Conservation (phyloP, 2,329 filamentous ascomycete genomes). For the Microcyclosporella mali region DNA sequence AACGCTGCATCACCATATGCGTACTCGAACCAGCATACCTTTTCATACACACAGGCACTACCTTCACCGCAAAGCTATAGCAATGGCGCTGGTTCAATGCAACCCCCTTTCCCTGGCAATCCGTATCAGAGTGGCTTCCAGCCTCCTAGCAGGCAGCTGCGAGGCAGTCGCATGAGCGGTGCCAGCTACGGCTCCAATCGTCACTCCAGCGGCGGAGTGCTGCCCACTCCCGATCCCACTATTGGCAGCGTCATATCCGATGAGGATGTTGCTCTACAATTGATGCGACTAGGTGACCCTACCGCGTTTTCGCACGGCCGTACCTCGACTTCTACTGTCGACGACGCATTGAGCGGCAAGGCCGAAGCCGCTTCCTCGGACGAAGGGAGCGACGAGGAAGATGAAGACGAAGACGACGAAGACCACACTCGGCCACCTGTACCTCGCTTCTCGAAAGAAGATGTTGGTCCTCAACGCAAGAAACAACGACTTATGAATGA, state of each 20-base stretch:
- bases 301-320: slow-evolving; percentile 90
- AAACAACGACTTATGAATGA: slow-evolving; percentile 42
- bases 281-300: slow-evolving; percentile 92
- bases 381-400: slow-evolving; percentile 67
- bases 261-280: slow-evolving; percentile 92
- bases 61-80: slow-evolving; percentile 76
- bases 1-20: slow-evolving; percentile 68
- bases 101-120: slow-evolving; percentile 20
- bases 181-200: slow-evolving; percentile 36
- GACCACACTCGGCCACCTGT: slow-evolving; percentile 35
- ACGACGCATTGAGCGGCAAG: slow-evolving; percentile 86
- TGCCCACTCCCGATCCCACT: slow-evolving; percentile 94
- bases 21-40: slow-evolving; percentile 70
- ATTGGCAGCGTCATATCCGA: slow-evolving; percentile 96
- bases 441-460: slow-evolving; percentile 23
- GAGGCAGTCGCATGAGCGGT: slow-evolving; percentile 49
- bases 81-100: slow-evolving; percentile 15
- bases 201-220: slow-evolving; percentile 51
- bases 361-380: slow-evolving; percentile 74
- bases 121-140: slow-evolving; percentile 20
- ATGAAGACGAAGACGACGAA: slow-evolving; percentile 68
- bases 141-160: slow-evolving; percentile 46
- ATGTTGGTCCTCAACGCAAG: slow-evolving; percentile 29
- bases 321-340: slow-evolving; percentile 85
- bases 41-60: slow-evolving; percentile 68